A percentile compares a stretch with the other conserved stretches of the same genome.
phyloP scores from a whole-genome alignment of 1,284 basidiomycete genomes.

The Chondrostereum purpureum region DNA sequence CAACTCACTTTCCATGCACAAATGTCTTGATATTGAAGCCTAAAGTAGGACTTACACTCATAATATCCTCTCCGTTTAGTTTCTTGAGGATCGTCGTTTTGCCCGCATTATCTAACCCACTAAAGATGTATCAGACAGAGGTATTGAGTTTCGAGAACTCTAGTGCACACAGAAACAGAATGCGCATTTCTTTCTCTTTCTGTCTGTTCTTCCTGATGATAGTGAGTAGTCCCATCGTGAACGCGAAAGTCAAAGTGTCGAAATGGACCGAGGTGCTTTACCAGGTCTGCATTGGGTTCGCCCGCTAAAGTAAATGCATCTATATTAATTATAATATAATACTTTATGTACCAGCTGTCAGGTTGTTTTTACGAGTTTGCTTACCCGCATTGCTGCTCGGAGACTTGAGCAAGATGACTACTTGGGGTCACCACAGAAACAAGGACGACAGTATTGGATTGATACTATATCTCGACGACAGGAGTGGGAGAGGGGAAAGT shows the following conservation, averaged over 20 bases:
- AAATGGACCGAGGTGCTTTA: too few relatives aligned
- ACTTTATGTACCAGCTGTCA: too few relatives aligned
- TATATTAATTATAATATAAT: too few relatives aligned
- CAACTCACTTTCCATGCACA: conserved; percentile 75
- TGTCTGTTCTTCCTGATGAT: conserved; percentile 95
- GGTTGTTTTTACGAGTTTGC: not conserved
- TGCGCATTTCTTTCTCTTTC: conserved; percentile 93
- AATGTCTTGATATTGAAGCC: conserved; percentile 99
- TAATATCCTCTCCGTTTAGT: conserved; percentile 86
- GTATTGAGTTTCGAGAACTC: conserved; percentile 8
- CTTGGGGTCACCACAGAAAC: too few relatives aligned
- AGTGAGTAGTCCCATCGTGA: conserved; percentile 82
- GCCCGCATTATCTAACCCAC: conserved; percentile 98
- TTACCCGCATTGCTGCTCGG: not conserved
- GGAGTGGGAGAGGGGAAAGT: too few relatives aligned
- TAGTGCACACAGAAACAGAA: conserved; percentile 82
- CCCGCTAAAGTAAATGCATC: too few relatives aligned
- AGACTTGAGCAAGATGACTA: too few relatives aligned
- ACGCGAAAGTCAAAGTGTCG: not conserved
- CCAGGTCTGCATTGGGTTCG: too few relatives aligned
- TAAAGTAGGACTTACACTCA: conserved; percentile 85
- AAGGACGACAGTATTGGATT: too few relatives aligned
- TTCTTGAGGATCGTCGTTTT: conserved; percentile 98
- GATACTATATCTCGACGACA: too few relatives aligned
- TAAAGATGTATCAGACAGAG: conserved; percentile 27